Conservation (phyloP, 768 basidiomycete species). For the Auricularia cornea region DNA sequence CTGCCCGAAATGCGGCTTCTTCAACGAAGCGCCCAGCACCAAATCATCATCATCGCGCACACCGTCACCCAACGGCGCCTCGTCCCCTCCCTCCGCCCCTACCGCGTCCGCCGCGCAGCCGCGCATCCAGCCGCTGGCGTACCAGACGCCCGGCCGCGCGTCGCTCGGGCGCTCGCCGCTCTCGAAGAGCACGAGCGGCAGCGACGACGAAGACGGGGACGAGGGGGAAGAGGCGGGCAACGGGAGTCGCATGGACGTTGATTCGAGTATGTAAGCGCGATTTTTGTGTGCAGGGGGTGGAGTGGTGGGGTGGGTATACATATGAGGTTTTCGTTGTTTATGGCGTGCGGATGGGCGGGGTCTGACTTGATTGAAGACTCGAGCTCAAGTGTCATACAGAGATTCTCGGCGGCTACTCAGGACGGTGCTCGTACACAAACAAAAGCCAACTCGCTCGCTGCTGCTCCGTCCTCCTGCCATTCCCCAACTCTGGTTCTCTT, state of each 20-base stretch:
- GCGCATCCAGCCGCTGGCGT: neutral
- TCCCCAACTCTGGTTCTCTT: no score
- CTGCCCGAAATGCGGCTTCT: conserved; percentile 79
- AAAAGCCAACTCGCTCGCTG: no score
- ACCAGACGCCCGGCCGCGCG: neutral
- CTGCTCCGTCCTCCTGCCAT: no score
- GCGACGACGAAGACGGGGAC: neutral
- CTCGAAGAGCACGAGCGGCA: neutral
- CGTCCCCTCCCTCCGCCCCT: neutral
- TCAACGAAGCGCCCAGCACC: conserved; percentile 38
- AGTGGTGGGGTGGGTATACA: no score
- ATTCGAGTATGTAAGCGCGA: neutral
- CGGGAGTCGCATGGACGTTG: neutral
- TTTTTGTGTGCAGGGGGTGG: no score
- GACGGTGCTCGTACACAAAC: no score
- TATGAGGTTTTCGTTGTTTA: no score
- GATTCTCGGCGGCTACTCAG: no score
- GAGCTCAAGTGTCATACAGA: no score
- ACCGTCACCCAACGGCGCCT: neutral
- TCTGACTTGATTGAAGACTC: no score
- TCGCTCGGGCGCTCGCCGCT: neutral
- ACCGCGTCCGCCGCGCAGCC: neutral
- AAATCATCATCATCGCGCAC: neutral
- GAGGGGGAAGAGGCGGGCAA: neutral
- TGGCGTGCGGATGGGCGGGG: no score